Evolutionary conservation across 2,329 filamentous ascomycete species (phyloP).

Genomic region (Verticillium dahliae): DNA sequence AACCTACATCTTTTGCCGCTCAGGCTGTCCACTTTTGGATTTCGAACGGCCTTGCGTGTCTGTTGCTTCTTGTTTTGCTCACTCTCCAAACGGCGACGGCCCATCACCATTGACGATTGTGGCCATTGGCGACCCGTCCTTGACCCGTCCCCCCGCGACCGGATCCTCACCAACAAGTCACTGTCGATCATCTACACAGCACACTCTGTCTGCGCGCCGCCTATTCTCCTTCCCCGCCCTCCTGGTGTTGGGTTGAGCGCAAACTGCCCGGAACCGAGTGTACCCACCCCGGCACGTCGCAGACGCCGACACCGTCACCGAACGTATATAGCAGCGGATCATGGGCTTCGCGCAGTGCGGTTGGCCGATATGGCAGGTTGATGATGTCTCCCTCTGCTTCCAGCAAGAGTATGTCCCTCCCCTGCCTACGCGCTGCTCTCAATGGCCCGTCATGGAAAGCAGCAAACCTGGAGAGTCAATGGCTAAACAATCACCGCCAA

Average conservation of each 20-base stretch:
- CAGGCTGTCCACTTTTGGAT: not conserved
- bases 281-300: not conserved
- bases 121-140: not conserved
- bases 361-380: constrained; percentile 55
- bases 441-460: not conserved
- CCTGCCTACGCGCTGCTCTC: not conserved
- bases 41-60: not conserved
- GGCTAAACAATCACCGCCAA: not conserved
- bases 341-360: constrained; percentile 48
- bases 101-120: not conserved
- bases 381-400: constrained; percentile 60
- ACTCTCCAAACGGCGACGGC: not conserved
- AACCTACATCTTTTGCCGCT: not conserved
- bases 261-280: not conserved
- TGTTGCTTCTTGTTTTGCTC: not conserved
- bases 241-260: not conserved
- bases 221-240: not conserved
- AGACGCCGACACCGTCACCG: not conserved
- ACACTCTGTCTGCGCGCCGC: not conserved
- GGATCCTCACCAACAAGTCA: not conserved
- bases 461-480: not conserved
- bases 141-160: not conserved
- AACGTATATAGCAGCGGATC: constrained; percentile 7
- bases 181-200: not conserved
- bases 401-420: constrained; percentile 55